Evolutionary conservation across 2,329 filamentous ascomycete genomes (phyloP).

Genomic region (Colletotrichum filicis): DNA sequence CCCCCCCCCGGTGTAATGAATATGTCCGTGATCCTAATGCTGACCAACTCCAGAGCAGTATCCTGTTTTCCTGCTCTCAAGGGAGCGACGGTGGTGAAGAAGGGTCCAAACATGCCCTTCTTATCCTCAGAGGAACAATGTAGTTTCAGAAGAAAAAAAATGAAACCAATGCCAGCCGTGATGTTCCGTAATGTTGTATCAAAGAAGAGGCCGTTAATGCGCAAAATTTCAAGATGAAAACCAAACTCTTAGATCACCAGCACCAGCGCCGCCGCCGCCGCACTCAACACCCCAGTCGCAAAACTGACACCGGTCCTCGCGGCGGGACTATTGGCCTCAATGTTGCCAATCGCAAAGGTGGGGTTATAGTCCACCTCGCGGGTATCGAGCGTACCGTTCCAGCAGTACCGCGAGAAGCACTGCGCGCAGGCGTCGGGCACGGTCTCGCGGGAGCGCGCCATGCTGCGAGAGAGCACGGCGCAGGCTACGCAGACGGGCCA

Average conservation of each 20-base stretch:
- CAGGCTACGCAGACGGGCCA: conserved; percentile 92
- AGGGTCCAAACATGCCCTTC: too few relatives aligned
- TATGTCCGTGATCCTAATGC: neutral
- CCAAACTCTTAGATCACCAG: neutral
- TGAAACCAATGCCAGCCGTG: too few relatives aligned
- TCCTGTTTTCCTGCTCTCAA: neutral
- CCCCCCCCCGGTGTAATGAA: neutral
- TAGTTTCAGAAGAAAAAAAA: too few relatives aligned
- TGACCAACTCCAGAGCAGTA: neutral
- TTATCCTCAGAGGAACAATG: too few relatives aligned
- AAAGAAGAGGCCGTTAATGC: neutral
- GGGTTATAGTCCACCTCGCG: conserved; percentile 43
- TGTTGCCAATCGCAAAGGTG: conserved; percentile 41
- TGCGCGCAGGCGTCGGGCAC: conserved; percentile 77
- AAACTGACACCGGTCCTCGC: conserved; percentile 1
- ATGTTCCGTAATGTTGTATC: too few relatives aligned
- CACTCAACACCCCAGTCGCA: conserved; percentile 20
- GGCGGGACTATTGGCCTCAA: conserved; percentile 29
- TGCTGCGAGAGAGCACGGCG: conserved; percentile 82
- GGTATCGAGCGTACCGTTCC: conserved; percentile 77
- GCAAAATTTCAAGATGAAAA: neutral
- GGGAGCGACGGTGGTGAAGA: neutral
- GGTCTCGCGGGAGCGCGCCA: conserved; percentile 74
- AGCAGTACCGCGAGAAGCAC: conserved; percentile 90
- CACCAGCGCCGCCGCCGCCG: neutral